phyloP scores from a whole-genome alignment of 2,329 filamentous ascomycete species.

The Fusarium nodosum region DNA sequence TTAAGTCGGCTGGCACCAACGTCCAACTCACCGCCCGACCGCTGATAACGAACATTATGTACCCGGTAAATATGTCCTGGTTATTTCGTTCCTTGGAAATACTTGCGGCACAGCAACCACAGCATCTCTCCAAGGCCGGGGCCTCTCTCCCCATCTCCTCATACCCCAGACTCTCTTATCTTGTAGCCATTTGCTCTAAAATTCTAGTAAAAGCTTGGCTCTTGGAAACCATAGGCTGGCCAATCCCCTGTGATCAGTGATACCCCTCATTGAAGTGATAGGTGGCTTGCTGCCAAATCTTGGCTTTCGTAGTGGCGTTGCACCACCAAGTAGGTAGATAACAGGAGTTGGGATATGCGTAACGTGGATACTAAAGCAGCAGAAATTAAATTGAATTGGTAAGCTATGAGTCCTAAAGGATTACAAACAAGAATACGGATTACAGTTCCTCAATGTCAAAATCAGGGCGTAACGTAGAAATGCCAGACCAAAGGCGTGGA shows the following conservation, averaged over 20 bases:
- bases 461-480: slow-evolving; percentile 6
- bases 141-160: not conserved
- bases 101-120: slow-evolving; percentile 8
- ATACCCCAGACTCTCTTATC: slow-evolving; percentile 23
- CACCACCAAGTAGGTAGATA: slow-evolving; percentile 5
- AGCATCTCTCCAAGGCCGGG: no score
- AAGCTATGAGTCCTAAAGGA: not conserved
- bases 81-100: not conserved
- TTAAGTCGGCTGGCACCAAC: not conserved
- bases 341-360: no score
- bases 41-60: slow-evolving; percentile 10
- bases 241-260: slow-evolving; percentile 24
- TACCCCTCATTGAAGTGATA: slow-evolving; percentile 25
- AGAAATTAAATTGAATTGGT: not conserved
- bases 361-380: no score
- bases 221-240: slow-evolving; percentile 8
- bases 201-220: slow-evolving; percentile 16
- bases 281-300: slow-evolving; percentile 34
- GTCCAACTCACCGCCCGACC: slow-evolving; percentile 3
- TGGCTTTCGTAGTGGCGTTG: slow-evolving; percentile 22
- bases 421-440: not conserved
- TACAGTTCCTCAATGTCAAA: slow-evolving; percentile 8
- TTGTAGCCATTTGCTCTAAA: not conserved
- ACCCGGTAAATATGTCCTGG: not conserved
- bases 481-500: slow-evolving; percentile 24